Evolutionary conservation across 2,329 filamentous ascomycete species (phyloP), one percentile per base, ranked within the genome.

Genomic region (Xylariaceae sp.): DNA sequence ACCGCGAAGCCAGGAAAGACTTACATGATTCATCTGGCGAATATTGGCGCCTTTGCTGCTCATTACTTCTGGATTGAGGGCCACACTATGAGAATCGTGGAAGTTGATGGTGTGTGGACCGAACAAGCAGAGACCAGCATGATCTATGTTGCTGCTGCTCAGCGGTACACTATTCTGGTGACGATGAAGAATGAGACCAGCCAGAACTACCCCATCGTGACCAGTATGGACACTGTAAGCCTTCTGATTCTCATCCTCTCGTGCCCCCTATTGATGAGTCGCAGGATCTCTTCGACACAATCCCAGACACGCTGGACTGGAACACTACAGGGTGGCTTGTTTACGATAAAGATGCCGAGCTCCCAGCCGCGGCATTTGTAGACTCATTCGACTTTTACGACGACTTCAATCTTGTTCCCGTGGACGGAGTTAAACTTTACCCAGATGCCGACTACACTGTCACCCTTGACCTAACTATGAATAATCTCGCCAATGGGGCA

Each of bases 101-200:
- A 89, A 65, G 80, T 89, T 1, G 87, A 90, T 62, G 87, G 86
- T 6, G 75, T 89, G 11, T 89, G 86, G 57, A 82, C 78, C 1
- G 75, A 87, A 51, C 74, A 75, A 0, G 69, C 76, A 0, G 77
- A 80, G 52, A 80, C 84, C 0, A 72, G 79, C 19, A 79, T 79
- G 72, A 74, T 90, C 11, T 89, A 89, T 56, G 60, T 90, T 9
- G 72, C 81, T 11, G 78, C 83, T 11, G 87, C 84, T 0, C 87
- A 90, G 66, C 78, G 87, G 42, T 81, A 74, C 59, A 80, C 78
- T 61, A 77, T 85, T 57, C 67, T 85, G 19, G 51, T 85, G 27
- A 89, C 81, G 0, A 83, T 83, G 12, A 83, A 78, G 63, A 81
- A 83, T 48, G 75, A 81, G 10, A 80, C 81, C 0, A 69, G 68